Conservation (phyloP, 305 asterid genomes). For the Fraxinus ornus region DNA sequence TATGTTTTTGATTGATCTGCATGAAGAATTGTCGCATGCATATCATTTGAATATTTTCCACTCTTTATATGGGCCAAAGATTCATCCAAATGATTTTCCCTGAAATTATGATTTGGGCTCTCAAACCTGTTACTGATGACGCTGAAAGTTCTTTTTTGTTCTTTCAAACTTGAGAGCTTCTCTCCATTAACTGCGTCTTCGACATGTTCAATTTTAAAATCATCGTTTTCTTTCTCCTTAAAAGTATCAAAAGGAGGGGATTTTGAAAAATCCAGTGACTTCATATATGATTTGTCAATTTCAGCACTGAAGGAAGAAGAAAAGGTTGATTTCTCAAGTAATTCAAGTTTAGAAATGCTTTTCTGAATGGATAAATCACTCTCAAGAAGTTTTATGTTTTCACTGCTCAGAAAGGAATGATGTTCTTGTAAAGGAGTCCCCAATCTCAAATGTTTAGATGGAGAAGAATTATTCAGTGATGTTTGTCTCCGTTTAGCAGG, state of each 20-base stretch:
- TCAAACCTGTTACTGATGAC: constrained; percentile 29
- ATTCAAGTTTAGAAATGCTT: constrained; percentile 77
- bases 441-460: constrained; percentile 38
- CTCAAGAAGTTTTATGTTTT: constrained; percentile 32
- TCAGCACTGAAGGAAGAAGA: constrained; percentile 55
- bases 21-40: constrained; percentile 27
- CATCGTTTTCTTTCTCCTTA: constrained; percentile 29
- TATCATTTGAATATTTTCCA: constrained; percentile 23
- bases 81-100: constrained; percentile 36
- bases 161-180: constrained; percentile 34
- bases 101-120: constrained; percentile 24
- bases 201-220: constrained; percentile 27
- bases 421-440: constrained; percentile 49
- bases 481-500: constrained; percentile 40
- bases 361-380: constrained; percentile 62
- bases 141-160: constrained; percentile 25
- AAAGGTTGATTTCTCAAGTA: constrained; percentile 61
- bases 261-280: constrained; percentile 42
- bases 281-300: constrained; percentile 50
- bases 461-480: constrained; percentile 37
- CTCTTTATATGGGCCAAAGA: constrained; percentile 30
- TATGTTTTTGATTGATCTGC: constrained; percentile 24
- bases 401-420: constrained; percentile 41
- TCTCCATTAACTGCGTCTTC: constrained; percentile 39
- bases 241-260: constrained; percentile 45